Conservation (phyloP, 1,284 basidiomycete species). For the Moesziomyces aphidis region DNA sequence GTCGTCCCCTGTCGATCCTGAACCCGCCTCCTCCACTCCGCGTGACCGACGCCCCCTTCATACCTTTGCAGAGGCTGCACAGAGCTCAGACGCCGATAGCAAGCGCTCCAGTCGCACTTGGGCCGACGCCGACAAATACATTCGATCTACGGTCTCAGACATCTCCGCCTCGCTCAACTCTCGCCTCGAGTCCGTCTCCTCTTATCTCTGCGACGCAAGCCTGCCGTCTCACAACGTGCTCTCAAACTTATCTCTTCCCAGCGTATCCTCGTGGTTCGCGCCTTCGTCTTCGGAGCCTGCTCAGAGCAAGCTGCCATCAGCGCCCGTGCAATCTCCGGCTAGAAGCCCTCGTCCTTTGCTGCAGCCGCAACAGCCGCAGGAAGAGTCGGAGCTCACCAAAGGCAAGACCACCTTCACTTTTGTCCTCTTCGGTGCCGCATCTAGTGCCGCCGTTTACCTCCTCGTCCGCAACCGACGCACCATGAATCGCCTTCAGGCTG, state of each 20-base stretch:
- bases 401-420: constrained; percentile 45
- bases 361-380: neutral
- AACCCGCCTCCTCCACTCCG: neutral
- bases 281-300: neutral
- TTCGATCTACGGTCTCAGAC: constrained; percentile 6
- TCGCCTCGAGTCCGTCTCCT: constrained; percentile 6
- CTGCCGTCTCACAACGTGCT: neutral
- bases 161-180: constrained; percentile 4
- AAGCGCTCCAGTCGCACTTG: neutral
- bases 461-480: constrained; percentile 23
- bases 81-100: neutral
- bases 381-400: neutral
- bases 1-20: constrained; percentile 4
- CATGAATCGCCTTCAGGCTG: constrained; percentile 43
- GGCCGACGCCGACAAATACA: neutral
- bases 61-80: neutral
- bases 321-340: neutral
- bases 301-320: neutral
- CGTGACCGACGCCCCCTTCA: neutral
- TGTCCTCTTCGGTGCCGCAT: constrained; percentile 37
- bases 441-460: constrained; percentile 21
- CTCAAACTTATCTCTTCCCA: neutral
- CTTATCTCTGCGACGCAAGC: constrained; percentile 1
- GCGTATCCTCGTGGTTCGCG: constrained; percentile 19
- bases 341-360: neutral